Base-by-base conservation (phyloP, 2,329 filamentous ascomycete species). In the Apiospora sp. region DNA sequence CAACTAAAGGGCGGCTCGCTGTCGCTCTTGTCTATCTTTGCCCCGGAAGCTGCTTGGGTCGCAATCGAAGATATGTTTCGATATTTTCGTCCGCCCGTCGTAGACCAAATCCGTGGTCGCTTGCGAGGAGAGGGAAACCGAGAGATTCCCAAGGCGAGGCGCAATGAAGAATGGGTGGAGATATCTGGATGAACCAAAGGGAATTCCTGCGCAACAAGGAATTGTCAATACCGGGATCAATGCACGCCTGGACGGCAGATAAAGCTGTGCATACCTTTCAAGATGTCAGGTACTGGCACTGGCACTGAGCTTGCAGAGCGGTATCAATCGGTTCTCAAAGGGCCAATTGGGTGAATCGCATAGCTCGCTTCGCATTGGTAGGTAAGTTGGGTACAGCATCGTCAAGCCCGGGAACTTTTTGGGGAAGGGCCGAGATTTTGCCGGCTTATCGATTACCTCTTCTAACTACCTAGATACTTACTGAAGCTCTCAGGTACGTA, bases 381-480 rank as follows among this genome's bases (percentile, higher is more conserved):
- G 27, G 27, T 7, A 58, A 58, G 54, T 37, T 22, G 34, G 58
- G 34, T 64, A 64, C 58, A 41, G 58, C 58, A 64, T 64, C 58
- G 34, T 64, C 58, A 41, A 64, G 58, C 34, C 13, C 24, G 58
- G 58, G 58, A 70, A 44, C 68, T 70, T 70, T 70, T 58, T 43
- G 49, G 37, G 37, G 67, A 7, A 27, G 43, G 68, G 34, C 68
- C 68, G 68, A 41, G n/a, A 16, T 70, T 70, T 54, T 41, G 68
- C 68, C 68, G 58, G 68, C 68, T 70, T 70, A 70, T 70, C 68
- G 48, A 58, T 58, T 58, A 41, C 24, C 24, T n/a, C 30, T 14
- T 13, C 19, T 41, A 61, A 37, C 54, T 37, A 12, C 27, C 27
- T 30, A 30, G 27, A 30, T 30, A 30, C 27, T 30, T 30, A 30